Evolutionary conservation across 176 grass and related monocot species (phyloP).

Genomic region (Olyra latifolia): DNA sequence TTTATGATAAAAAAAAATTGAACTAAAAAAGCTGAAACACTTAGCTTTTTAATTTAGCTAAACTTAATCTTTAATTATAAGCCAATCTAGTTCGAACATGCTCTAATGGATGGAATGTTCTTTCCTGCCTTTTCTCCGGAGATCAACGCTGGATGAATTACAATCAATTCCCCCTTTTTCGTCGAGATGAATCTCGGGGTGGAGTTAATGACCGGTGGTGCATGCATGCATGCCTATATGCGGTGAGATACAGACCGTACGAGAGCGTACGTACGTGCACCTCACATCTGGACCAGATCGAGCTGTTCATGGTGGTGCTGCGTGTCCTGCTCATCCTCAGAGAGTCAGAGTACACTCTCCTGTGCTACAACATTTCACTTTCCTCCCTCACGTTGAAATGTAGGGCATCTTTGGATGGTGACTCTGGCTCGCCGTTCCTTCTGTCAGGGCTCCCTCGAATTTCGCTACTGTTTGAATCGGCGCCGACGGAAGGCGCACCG

Average conservation of each 20-base stretch:
- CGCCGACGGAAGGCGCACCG: too few species aligned
- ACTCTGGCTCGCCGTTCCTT: too few species aligned
- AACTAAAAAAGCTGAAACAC: too few species aligned
- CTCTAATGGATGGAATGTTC: background rate
- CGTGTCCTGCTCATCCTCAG: background rate
- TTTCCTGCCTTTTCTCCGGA: background rate
- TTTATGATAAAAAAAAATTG: too few species aligned
- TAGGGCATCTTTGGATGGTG: too few species aligned
- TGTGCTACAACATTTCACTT: background rate
- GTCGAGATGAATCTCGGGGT: background rate
- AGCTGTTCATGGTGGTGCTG: background rate
- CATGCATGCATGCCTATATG: background rate
- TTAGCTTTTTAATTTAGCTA: too few species aligned
- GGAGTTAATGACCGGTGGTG: background rate
- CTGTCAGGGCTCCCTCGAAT: too few species aligned
- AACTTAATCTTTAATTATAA: too few species aligned
- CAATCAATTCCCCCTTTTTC: background rate
- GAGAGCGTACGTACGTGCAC: background rate
- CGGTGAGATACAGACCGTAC: background rate
- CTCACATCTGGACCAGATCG: constrained; percentile 27
- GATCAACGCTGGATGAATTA: too few species aligned
- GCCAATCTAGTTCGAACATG: too few species aligned
- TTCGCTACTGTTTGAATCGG: too few species aligned
- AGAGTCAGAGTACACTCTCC: too few species aligned
- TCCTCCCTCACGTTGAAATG: background rate